Evolutionary conservation across 768 basidiomycete genomes (phyloP).

Genomic region (Lentinula raphanica): DNA sequence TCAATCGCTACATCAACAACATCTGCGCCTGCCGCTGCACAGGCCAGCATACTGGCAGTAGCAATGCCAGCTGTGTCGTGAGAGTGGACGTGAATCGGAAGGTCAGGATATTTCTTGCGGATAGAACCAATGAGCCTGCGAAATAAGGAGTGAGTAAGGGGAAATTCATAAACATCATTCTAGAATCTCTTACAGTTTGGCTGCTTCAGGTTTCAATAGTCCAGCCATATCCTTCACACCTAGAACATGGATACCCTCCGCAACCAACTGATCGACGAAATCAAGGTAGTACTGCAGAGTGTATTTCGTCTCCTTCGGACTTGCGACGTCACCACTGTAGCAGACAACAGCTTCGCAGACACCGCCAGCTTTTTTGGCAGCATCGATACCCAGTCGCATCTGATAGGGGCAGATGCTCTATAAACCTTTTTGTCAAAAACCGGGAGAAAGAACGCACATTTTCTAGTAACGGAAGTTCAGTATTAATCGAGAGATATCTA

Average conservation of each 20-base stretch:
- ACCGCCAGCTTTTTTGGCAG: constrained; percentile 99
- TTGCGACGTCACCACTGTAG: constrained; percentile 97
- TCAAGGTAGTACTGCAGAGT: constrained; percentile 96
- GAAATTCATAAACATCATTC: neutral
- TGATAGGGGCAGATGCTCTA: constrained; percentile 24
- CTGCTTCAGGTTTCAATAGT: constrained; percentile 90
- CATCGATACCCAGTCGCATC: constrained; percentile 98
- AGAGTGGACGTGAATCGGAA: constrained; percentile 98
- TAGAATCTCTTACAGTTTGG: constrained; percentile 60
- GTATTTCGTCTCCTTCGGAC: constrained; percentile 93
- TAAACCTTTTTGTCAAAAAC: neutral
- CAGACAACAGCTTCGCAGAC: constrained; percentile 96
- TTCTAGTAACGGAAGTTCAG: constrained; percentile 36
- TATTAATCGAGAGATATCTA: neutral
- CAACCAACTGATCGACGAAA: constrained; percentile 88
- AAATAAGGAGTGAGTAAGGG: constrained; percentile 5
- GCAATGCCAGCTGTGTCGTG: constrained; percentile 99
- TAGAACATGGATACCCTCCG: constrained; percentile 93
- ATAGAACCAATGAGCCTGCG: constrained; percentile 87
- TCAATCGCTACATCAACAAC: constrained; percentile 98
- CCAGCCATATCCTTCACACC: constrained; percentile 99
- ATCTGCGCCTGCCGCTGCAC: constrained; percentile 95
- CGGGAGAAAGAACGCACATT: constrained; percentile 48
- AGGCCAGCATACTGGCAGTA: constrained; percentile 94
- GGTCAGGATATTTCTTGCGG: constrained; percentile 91